These are phyloP conservation scores for Pythium aristosporum DNA, from an alignment of 352 stramenopile genomes.

Conservation along the genomic window DNA sequence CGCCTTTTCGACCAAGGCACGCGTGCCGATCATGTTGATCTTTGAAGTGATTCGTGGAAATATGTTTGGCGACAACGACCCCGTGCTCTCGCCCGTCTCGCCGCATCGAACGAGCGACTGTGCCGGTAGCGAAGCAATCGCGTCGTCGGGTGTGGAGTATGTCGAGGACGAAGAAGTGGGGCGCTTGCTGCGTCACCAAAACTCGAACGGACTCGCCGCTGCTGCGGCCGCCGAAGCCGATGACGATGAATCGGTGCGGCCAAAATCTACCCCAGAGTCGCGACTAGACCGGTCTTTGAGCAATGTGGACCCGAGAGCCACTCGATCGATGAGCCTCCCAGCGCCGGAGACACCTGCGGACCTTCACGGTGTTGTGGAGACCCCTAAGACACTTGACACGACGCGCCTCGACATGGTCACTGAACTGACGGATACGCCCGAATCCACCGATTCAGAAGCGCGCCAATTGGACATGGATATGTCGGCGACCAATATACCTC, in stretches of 20 bases:
- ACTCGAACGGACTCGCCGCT: constrained; percentile 47
- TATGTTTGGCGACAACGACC: constrained; percentile 48
- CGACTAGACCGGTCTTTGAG: neutral
- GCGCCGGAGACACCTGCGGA: constrained; percentile 74
- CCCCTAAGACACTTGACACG: constrained; percentile 38
- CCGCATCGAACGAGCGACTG: constrained; percentile 44
- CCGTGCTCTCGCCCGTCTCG: constrained; percentile 52
- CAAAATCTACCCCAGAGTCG: neutral
- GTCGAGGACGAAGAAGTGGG: constrained; percentile 80
- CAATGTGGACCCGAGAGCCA: neutral
- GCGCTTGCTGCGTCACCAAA: constrained; percentile 66
- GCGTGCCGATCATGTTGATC: constrained; percentile 85
- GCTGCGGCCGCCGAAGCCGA: constrained; percentile 25
- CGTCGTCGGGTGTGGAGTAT: constrained; percentile 61
- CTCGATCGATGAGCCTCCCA: constrained; percentile 12
- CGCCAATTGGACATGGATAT: constrained; percentile 61
- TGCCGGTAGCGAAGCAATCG: constrained; percentile 31
- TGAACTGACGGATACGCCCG: constrained; percentile 28
- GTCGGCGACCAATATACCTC: constrained; percentile 50
- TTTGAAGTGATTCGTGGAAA: constrained; percentile 87
- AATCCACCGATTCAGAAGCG: constrained; percentile 21
- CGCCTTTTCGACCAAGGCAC: constrained; percentile 85
- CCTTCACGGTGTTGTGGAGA: constrained; percentile 50
- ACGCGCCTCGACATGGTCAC: constrained; percentile 28
- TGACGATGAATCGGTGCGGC: constrained; percentile 29